Evolutionary conservation across 306 rosid genomes (phyloP).

Genomic region (Inga leiocalycina): DNA sequence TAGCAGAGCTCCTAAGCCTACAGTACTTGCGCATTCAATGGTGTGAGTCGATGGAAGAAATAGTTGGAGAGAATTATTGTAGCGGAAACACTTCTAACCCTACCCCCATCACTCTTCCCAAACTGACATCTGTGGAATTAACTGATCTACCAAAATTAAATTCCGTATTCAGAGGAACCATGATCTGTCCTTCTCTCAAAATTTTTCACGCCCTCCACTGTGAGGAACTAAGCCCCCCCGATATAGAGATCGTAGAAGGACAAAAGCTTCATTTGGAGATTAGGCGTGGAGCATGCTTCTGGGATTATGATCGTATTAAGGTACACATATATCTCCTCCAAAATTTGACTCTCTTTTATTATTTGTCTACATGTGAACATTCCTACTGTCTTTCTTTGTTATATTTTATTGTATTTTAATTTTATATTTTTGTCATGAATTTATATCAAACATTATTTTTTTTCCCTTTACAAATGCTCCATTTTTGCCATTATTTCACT

Average conservation of each 20-base stretch:
- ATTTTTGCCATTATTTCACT: no score
- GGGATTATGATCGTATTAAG: no score
- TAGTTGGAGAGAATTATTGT: background rate
- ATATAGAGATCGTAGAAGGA: no score
- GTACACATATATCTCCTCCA: background rate
- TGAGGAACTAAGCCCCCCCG: background rate
- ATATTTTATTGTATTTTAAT: no score
- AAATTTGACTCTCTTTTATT: background rate
- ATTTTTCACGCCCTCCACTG: accelerated
- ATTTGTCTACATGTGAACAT: no score
- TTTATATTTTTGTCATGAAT: background rate
- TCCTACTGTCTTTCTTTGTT: background rate
- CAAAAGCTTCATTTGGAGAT: background rate
- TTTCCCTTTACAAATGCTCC: no score
- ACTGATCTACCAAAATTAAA: background rate
- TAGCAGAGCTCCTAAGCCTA: no score
- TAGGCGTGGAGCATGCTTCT: accelerated
- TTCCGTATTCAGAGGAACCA: background rate
- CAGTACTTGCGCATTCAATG: no score
- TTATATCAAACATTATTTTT: no score
- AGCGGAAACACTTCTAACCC: background rate
- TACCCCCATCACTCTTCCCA: background rate
- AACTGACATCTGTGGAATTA: background rate
- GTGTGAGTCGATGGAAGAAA: background rate
- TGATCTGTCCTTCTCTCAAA: background rate